Percentiles rank a stretch among this genome's conserved stretches.
Evolutionary conservation across 1,284 basidiomycete species (phyloP).

Genomic region (Albatrellus sp.): DNA sequence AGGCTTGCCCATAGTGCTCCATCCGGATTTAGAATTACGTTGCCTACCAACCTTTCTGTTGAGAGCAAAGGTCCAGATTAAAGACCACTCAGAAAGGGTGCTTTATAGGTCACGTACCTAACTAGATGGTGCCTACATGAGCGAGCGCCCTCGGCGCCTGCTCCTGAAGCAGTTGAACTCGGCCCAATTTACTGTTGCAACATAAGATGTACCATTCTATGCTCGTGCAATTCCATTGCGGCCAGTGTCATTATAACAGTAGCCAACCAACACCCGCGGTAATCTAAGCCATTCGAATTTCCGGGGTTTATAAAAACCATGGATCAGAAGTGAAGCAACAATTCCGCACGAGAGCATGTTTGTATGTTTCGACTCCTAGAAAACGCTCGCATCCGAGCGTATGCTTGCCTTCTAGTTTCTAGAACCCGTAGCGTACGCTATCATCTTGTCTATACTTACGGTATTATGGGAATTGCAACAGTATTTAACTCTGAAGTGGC

Average conservation of each 20-base stretch:
- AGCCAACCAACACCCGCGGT: slow-evolving; percentile 33
- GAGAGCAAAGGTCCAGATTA: not conserved
- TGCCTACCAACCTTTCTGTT: slow-evolving; percentile 40
- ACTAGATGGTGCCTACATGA: slow-evolving; percentile 29
- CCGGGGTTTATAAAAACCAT: slow-evolving; percentile 17
- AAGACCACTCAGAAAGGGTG: not conserved
- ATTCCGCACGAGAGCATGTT: too few species aligned
- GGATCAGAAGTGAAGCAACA: not conserved
- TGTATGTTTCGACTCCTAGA: too few species aligned
- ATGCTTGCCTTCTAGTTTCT: too few species aligned
- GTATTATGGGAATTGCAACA: too few species aligned
- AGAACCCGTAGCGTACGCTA: too few species aligned
- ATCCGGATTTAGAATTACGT: slow-evolving; percentile 40
- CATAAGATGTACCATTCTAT: slow-evolving; percentile 43
- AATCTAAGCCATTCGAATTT: slow-evolving; percentile 12
- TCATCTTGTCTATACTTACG: too few species aligned
- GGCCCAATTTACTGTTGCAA: slow-evolving; percentile 31
- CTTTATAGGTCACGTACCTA: slow-evolving; percentile 20
- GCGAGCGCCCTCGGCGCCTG: slow-evolving; percentile 44
- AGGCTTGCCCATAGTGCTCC: slow-evolving; percentile 48
- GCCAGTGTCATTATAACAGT: slow-evolving; percentile 42
- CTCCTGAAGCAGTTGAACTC: slow-evolving; percentile 37
- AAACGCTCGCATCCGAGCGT: too few species aligned
- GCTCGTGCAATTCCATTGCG: slow-evolving; percentile 54
- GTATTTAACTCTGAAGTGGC: too few species aligned